Conservation (phyloP, 805 yeast species). For the Starmerella ratchasimensis region DNA sequence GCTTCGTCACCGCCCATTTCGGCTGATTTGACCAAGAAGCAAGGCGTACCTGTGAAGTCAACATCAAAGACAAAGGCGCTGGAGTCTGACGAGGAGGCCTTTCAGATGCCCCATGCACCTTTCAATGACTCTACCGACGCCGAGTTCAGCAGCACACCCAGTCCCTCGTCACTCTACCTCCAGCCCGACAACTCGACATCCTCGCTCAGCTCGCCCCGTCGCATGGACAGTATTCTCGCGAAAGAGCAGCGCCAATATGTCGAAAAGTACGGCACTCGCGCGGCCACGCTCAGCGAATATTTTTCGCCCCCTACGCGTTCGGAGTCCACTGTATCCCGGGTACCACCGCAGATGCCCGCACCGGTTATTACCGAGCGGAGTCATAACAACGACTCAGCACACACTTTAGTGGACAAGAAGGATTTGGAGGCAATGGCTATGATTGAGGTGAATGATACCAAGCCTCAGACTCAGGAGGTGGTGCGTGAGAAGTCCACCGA, state of each 20-base stretch:
- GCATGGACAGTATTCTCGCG: slow-evolving; percentile 5
- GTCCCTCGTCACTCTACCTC: slow-evolving; percentile 14
- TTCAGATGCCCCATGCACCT: slow-evolving; percentile 7
- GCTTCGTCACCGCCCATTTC: too few species aligned
- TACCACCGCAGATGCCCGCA: slow-evolving; percentile 8
- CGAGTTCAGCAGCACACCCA: slow-evolving; percentile 11
- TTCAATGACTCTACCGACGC: slow-evolving; percentile 2
- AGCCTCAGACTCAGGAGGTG: too few species aligned
- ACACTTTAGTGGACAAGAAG: too few species aligned
- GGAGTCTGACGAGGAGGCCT: too few species aligned
- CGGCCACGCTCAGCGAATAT: slow-evolving; percentile 6
- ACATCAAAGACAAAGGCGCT: too few species aligned
- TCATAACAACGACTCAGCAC: too few species aligned
- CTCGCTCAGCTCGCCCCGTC: slow-evolving; percentile 4
- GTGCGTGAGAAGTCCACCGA: too few species aligned
- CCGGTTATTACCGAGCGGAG: too few species aligned
- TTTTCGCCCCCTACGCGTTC: slow-evolving; percentile 1
- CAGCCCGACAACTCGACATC: slow-evolving; percentile 8
- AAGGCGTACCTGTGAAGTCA: too few species aligned
- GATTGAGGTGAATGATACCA: too few species aligned
- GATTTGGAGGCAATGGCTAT: too few species aligned
- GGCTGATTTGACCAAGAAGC: too few species aligned
- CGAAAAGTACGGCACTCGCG: slow-evolving; percentile 12
- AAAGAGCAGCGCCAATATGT: slow-evolving; percentile 14
- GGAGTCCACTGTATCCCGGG: not conserved